These are phyloP conservation scores for Yamadazyma scolyti DNA, from an alignment of 805 yeast species.

Conservation along the genomic window DNA sequence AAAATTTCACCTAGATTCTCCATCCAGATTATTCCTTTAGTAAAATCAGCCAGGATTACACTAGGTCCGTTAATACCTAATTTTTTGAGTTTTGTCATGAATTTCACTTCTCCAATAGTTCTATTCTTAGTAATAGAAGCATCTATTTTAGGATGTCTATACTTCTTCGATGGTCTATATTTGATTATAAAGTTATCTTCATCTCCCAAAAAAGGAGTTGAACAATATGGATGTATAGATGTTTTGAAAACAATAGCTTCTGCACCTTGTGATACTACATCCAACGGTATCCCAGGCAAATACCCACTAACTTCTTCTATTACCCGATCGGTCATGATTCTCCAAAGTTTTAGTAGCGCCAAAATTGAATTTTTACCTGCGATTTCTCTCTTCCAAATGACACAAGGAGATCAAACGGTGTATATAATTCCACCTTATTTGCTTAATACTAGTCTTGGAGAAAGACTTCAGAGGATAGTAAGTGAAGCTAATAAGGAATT, in stretches of 20 bases:
- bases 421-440: conserved; percentile 43
- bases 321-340: conserved; percentile 55
- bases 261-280: conserved; percentile 79
- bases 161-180: conserved; percentile 85
- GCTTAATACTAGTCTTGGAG: conserved; percentile 35
- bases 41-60: conserved; percentile 70
- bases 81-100: conserved; percentile 53
- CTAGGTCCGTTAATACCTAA: conserved; percentile 69
- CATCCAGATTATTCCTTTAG: conserved; percentile 86
- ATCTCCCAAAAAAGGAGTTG: conserved; percentile 20
- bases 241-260: conserved; percentile 79
- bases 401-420: conserved; percentile 6
- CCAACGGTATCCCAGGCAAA: conserved; percentile 48
- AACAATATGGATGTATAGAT: conserved; percentile 59
- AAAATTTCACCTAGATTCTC: conserved; percentile 62
- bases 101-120: conserved; percentile 79
- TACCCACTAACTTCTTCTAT: conserved; percentile 39
- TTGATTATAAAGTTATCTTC: conserved; percentile 58
- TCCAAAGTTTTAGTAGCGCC: neutral
- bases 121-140: conserved; percentile 70
- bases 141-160: conserved; percentile 84
- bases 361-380: too few species aligned
- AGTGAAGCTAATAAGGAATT: conserved; percentile 12
- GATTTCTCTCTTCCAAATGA: too few species aligned
- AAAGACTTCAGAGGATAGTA: conserved; percentile 21